A percentile compares a stretch with the other conserved stretches of the same genome.
These are phyloP conservation scores for Trichoderma lentiforme DNA, from an alignment of 2,329 filamentous ascomycete species.

Conservation along the genomic window DNA sequence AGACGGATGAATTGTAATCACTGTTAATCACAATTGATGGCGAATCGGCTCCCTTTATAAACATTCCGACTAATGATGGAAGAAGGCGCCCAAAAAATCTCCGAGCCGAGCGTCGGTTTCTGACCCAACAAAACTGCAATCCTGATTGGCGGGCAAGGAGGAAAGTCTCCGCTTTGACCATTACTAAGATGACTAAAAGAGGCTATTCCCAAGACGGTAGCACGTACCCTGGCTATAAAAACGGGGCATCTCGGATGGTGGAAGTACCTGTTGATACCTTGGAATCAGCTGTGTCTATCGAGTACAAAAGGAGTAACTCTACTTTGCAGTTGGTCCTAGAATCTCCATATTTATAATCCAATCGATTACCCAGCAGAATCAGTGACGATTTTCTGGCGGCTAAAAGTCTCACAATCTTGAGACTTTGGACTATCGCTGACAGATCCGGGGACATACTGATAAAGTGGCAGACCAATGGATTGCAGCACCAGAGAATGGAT, in stretches of 20 bases:
- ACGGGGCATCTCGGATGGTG: not conserved
- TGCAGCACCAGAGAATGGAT: not conserved
- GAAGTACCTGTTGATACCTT: not conserved
- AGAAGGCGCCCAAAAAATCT: not conserved
- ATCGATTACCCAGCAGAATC: not conserved
- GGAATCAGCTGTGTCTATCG: rapidly evolving
- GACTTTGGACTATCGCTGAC: not conserved
- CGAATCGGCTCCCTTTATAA: not conserved
- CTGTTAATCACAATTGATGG: not conserved
- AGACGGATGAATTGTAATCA: not conserved
- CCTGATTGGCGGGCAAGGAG: not conserved
- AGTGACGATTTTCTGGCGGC: not conserved
- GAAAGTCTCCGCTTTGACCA: not conserved
- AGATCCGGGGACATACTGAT: not conserved
- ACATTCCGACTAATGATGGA: not conserved
- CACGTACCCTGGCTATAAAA: not conserved
- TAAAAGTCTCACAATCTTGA: not conserved
- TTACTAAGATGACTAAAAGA: not conserved
- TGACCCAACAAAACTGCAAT: not conserved
- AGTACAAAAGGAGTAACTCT: not conserved
- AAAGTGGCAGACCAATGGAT: too few relatives aligned
- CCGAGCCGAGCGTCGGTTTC: not conserved
- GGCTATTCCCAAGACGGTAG: not conserved
- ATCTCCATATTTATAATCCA: not conserved
- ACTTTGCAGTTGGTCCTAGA: not conserved